phyloP scores from a whole-genome alignment of 2,329 filamentous ascomycete genomes.

The Neofusicoccum cordaticola region DNA sequence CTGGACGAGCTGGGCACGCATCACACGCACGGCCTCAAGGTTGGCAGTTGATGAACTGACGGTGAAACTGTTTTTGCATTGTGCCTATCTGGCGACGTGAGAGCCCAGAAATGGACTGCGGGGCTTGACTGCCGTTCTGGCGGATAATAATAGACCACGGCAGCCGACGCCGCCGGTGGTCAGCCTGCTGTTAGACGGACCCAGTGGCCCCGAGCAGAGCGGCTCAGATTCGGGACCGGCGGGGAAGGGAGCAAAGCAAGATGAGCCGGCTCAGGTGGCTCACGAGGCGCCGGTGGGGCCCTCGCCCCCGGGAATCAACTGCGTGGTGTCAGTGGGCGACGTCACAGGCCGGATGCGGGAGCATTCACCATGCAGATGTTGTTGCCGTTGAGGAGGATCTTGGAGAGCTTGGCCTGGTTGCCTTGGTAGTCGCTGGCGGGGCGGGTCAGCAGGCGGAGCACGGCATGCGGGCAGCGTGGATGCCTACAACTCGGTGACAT shows the following conservation, averaged over 20 bases:
- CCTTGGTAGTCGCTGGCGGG: constrained; percentile 78
- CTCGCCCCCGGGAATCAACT: constrained; percentile 22
- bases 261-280: not conserved
- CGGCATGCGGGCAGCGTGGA: not conserved
- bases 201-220: too few relatives aligned
- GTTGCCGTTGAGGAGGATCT: constrained; percentile 95
- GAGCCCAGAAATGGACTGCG: too few relatives aligned
- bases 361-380: constrained; percentile 92
- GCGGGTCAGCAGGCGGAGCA: not conserved
- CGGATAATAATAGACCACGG: too few relatives aligned
- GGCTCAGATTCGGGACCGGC: too few relatives aligned
- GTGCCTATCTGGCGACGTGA: too few relatives aligned
- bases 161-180: too few relatives aligned
- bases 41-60: too few relatives aligned
- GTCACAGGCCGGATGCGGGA: not conserved
- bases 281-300: constrained; percentile 15
- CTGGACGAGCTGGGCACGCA: too few relatives aligned
- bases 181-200: too few relatives aligned
- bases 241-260: not conserved
- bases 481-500: constrained; percentile 90
- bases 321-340: not conserved
- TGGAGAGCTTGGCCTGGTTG: constrained; percentile 81
- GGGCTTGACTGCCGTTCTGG: too few relatives aligned
- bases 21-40: too few relatives aligned
- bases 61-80: too few relatives aligned